Evolutionary conservation across 2,329 filamentous ascomycete genomes (phyloP).

Genomic region (Botrytis paeoniae): DNA sequence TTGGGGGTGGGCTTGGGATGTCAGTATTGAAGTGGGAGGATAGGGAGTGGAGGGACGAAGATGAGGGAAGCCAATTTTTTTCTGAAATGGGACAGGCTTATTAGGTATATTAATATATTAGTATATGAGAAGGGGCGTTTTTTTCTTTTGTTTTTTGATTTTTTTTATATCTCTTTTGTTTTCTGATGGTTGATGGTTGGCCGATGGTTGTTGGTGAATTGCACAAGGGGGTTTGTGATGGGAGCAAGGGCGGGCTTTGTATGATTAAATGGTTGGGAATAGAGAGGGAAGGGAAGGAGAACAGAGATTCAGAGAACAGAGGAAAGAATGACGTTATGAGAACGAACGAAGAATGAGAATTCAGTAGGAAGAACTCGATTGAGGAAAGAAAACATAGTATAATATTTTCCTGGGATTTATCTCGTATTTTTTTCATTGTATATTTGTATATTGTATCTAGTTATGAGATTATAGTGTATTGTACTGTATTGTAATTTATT

Average conservation of each 20-base stretch:
- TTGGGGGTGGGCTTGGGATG: neutral
- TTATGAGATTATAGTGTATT: neutral
- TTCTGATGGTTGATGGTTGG: neutral
- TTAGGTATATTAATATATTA: neutral
- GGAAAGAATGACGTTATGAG: neutral
- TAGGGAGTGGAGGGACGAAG: neutral
- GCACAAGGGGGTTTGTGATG: neutral
- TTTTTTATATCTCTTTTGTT: neutral
- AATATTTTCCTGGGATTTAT: neutral
- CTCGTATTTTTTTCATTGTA: neutral
- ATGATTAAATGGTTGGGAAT: neutral
- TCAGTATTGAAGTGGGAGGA: neutral
- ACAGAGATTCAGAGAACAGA: neutral
- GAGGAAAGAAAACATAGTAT: neutral
- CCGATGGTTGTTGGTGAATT: neutral
- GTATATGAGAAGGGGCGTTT: constrained; percentile 6
- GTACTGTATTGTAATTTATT: neutral
- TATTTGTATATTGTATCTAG: neutral
- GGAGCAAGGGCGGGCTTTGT: neutral
- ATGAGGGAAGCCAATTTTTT: neutral
- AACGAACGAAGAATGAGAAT: neutral
- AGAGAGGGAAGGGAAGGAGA: neutral
- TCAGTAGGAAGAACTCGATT: neutral
- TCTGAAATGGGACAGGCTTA: neutral
- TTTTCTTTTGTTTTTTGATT: neutral